Conservation (phyloP, 2,329 filamentous ascomycete genomes). For the Pseudogymnoascus pannorum region DNA sequence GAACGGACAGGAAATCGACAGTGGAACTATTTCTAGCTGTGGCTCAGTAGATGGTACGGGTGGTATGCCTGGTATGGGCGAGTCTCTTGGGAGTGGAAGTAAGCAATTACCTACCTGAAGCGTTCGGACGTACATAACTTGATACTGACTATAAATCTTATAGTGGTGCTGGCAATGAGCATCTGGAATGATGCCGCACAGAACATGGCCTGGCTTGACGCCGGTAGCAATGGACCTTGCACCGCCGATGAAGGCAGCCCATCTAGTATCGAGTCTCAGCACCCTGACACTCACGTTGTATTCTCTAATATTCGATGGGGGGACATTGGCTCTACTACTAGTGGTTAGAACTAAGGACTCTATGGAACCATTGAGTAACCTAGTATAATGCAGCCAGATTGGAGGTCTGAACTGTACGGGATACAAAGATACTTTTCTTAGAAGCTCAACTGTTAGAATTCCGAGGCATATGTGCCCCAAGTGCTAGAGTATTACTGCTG, state of each 20-base stretch:
- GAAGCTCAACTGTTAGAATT: too few relatives aligned
- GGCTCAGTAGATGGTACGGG: conserved; percentile 24
- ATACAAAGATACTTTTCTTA: too few relatives aligned
- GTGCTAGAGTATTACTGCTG: too few relatives aligned
- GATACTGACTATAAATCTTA: conserved; percentile 16
- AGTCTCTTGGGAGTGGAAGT: conserved; percentile 38
- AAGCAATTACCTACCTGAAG: conserved; percentile 9
- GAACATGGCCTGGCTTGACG: conserved; percentile 51
- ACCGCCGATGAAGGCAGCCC: conserved; percentile 44
- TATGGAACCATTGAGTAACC: too few relatives aligned
- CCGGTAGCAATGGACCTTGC: conserved; percentile 43
- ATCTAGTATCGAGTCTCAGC: conserved; percentile 36
- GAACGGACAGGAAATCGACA: conserved; percentile 40
- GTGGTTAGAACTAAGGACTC: not conserved
- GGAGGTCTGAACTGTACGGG: too few relatives aligned
- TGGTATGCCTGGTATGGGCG: conserved; percentile 38
- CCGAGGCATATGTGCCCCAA: too few relatives aligned
- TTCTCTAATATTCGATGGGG: conserved; percentile 52
- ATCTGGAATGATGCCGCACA: conserved; percentile 47
- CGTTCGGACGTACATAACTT: conserved; percentile 39
- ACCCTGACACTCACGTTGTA: conserved; percentile 41
- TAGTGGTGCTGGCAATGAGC: conserved; percentile 43
- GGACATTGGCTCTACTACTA: conserved; percentile 37
- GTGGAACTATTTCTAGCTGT: conserved; percentile 25
- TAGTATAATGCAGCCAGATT: too few relatives aligned